A percentile compares a stretch with the other conserved stretches of the same genome.
phyloP scores from a whole-genome alignment of 2,329 filamentous ascomycete species.

The Cercospora sojina region DNA sequence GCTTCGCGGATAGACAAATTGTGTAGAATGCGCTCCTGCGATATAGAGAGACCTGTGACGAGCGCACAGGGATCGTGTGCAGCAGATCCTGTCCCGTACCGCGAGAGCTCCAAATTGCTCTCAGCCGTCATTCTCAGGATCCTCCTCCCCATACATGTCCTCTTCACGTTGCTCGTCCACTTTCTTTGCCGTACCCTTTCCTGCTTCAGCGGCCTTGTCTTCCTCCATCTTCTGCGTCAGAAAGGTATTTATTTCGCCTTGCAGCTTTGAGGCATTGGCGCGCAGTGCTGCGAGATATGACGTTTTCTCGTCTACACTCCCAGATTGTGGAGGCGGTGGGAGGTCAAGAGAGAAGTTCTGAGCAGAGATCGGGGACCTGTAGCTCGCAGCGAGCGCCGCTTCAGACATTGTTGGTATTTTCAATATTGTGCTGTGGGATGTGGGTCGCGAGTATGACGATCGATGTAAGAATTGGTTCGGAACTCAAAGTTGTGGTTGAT shows the following conservation, averaged over 20 bases:
- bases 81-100: neutral
- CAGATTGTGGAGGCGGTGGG: conserved; percentile 20
- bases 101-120: neutral
- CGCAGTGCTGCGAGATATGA: conserved; percentile 62
- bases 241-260: conserved; percentile 67
- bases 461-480: neutral
- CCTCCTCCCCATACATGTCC: conserved; percentile 83
- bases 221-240: conserved; percentile 73
- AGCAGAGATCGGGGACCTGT: conserved; percentile 28
- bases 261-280: conserved; percentile 57
- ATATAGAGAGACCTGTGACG: neutral
- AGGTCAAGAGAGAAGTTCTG: conserved; percentile 30
- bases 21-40: neutral
- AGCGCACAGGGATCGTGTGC: neutral
- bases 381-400: conserved; percentile 24
- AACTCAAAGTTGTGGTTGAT: neutral
- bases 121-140: conserved; percentile 55
- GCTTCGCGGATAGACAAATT: conserved; percentile 4
- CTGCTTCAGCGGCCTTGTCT: conserved; percentile 57
- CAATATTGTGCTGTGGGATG: neutral
- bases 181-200: conserved; percentile 24
- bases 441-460: neutral
- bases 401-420: neutral
- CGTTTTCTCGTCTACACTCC: conserved; percentile 51
- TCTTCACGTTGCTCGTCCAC: conserved; percentile 49